phyloP scores from a whole-genome alignment of 169 alveolate species.

The Besnoitia besnoiti region DNA sequence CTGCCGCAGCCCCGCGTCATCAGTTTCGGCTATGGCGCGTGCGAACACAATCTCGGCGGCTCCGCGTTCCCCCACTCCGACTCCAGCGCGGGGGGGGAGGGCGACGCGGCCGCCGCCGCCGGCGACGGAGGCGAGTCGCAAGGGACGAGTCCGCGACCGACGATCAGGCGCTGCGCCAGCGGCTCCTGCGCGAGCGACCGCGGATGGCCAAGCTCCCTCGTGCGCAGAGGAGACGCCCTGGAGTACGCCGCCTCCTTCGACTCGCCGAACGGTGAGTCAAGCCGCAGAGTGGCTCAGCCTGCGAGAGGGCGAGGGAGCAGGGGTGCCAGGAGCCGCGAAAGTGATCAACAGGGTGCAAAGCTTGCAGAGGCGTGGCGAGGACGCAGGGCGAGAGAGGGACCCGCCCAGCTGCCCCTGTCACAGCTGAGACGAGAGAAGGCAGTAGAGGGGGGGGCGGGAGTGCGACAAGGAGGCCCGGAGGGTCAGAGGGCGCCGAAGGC shows the following conservation, averaged over 20 bases:
- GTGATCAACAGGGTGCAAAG: too few relatives aligned
- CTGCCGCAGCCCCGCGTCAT: neutral
- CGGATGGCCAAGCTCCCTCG: neutral
- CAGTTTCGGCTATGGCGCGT: conserved; percentile 67
- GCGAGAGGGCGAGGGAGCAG: too few relatives aligned
- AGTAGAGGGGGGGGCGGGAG: too few relatives aligned
- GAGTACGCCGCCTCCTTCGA: neutral
- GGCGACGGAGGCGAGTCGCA: neutral
- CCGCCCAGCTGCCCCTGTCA: too few relatives aligned
- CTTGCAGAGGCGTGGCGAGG: too few relatives aligned
- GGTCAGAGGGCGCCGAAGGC: too few relatives aligned
- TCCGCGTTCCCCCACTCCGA: neutral
- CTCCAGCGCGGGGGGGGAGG: neutral
- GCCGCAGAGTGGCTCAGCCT: too few relatives aligned
- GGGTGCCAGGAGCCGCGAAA: too few relatives aligned
- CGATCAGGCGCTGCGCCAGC: neutral
- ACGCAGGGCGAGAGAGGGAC: too few relatives aligned
- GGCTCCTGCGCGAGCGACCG: conserved; percentile 12
- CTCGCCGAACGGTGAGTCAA: neutral
- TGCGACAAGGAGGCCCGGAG: too few relatives aligned
- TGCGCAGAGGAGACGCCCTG: neutral
- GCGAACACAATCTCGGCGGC: conserved; percentile 54
- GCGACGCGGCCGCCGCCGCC: neutral
- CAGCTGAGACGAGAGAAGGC: too few relatives aligned
- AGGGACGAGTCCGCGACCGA: neutral